Evolutionary conservation across 179 eudicot genomes (phyloP).

Genomic region (Spinacia oleracea): DNA sequence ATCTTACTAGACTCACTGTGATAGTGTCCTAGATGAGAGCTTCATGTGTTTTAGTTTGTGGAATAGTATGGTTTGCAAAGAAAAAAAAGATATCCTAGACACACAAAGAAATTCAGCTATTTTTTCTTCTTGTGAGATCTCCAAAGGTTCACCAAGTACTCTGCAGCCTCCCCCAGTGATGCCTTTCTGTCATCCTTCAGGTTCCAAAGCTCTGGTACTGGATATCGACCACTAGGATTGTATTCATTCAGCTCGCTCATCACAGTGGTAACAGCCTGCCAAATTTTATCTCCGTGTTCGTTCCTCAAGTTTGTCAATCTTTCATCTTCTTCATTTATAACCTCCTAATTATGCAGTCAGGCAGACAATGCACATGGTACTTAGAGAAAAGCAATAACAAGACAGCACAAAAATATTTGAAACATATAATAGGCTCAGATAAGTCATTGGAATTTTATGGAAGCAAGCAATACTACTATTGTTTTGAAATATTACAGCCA

Average conservation of each 20-base stretch:
- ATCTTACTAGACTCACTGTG: neutral
- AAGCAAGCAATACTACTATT: neutral
- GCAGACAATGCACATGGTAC: constrained; percentile 5
- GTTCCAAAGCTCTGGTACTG: constrained; percentile 44
- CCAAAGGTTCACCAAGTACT: constrained; percentile 33
- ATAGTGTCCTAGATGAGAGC: neutral
- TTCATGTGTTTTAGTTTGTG: neutral
- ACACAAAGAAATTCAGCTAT: neutral
- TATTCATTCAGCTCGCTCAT: constrained; percentile 42
- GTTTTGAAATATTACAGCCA: neutral
- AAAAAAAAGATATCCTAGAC: neutral
- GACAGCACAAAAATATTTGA: neutral
- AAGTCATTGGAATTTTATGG: neutral
- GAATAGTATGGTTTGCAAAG: neutral
- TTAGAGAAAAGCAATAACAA: neutral
- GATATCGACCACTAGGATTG: constrained; percentile 43
- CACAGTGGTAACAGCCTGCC: constrained; percentile 24
- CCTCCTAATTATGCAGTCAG: constrained; percentile 27
- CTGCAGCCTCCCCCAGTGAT: constrained; percentile 32
- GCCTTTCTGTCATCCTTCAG: constrained; percentile 33
- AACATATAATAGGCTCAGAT: neutral
- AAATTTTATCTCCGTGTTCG: constrained; percentile 40
- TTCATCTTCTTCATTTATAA: constrained; percentile 43
- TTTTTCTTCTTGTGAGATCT: constrained; percentile 19
- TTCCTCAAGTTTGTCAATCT: constrained; percentile 32